These are phyloP conservation scores for Hansfordia pulvinata DNA, from an alignment of 2,329 filamentous ascomycete species.

Conservation along the genomic window DNA sequence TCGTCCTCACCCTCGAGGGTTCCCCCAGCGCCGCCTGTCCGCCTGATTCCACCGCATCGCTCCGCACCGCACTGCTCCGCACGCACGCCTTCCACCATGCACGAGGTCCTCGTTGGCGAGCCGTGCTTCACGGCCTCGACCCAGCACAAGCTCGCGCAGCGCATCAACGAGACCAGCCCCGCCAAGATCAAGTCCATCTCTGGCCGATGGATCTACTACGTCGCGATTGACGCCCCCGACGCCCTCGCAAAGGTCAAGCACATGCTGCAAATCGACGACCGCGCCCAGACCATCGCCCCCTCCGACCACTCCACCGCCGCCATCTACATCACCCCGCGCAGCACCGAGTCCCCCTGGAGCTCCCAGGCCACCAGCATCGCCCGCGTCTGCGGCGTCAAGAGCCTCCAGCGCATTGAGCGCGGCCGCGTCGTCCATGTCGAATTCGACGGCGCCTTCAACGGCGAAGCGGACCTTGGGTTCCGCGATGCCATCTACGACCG, in stretches of 20 bases:
- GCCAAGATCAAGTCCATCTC: constrained; percentile 32
- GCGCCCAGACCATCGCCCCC: constrained; percentile 11
- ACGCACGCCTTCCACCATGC: too few species aligned
- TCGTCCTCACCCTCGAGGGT: too few species aligned
- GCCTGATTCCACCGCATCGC: too few species aligned
- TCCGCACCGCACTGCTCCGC: too few species aligned
- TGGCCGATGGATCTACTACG: constrained; percentile 52
- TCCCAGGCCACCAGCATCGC: constrained; percentile 92
- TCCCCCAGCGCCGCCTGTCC: too few species aligned
- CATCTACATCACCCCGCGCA: constrained; percentile 67
- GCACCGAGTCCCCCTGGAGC: constrained; percentile 89
- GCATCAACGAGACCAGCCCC: constrained; percentile 23
- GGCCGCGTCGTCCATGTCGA: constrained; percentile 64
- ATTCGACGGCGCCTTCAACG: constrained; percentile 37
- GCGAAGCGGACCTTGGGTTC: constrained; percentile 38
- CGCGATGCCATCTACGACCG: constrained; percentile 74
- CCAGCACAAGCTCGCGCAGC: constrained; percentile 27
- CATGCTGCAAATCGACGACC: constrained; percentile 25
- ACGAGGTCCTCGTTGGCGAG: constrained; percentile 17
- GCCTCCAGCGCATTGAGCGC: constrained; percentile 69
- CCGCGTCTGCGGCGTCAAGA: constrained; percentile 72
- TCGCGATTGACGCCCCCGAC: constrained; percentile 40
- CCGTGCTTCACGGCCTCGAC: constrained; percentile 36
- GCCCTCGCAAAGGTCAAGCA: constrained; percentile 28
- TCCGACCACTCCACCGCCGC: constrained; percentile 33